These are phyloP conservation scores for Phaeosphaeriaceae sp. DNA, from an alignment of 2,329 filamentous ascomycete genomes.

Conservation along the genomic window DNA sequence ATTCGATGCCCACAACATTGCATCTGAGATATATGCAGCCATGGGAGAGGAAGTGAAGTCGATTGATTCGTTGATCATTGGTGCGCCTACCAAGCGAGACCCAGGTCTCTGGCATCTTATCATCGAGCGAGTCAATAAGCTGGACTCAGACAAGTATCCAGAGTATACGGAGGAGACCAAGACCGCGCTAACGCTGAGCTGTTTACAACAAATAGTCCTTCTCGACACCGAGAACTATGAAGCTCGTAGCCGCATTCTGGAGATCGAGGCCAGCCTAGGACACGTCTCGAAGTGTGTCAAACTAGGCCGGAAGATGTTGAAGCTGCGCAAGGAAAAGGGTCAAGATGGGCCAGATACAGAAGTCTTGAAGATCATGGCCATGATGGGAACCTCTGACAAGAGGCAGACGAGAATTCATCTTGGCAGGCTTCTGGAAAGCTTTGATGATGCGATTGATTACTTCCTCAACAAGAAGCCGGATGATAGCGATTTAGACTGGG, in stretches of 20 bases:
- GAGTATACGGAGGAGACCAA: conserved; percentile 37
- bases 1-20: conserved; percentile 66
- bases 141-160: conserved; percentile 47
- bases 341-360: conserved; percentile 53
- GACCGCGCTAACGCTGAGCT: conserved; percentile 37
- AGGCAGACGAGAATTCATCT: conserved; percentile 57
- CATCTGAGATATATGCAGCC: conserved; percentile 66
- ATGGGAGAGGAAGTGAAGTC: conserved; percentile 66
- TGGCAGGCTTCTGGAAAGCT: conserved; percentile 58
- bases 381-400: conserved; percentile 61
- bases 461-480: conserved; percentile 55
- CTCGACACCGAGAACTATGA: conserved; percentile 62
- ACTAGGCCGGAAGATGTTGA: conserved; percentile 62
- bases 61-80: conserved; percentile 64
- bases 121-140: conserved; percentile 61
- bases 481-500: conserved; percentile 70
- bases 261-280: conserved; percentile 60
- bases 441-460: conserved; percentile 59
- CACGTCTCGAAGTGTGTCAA: conserved; percentile 42
- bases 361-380: conserved; percentile 64
- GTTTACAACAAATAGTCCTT: conserved; percentile 57
- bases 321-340: conserved; percentile 55
- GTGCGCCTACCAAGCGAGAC: conserved; percentile 66
- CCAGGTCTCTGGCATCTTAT: conserved; percentile 65
- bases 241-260: conserved; percentile 63